Evolutionary conservation across 345 rosid genomes (phyloP), one percentile per base, ranked within the genome.

Genomic region (Gossypium thurberi): DNA sequence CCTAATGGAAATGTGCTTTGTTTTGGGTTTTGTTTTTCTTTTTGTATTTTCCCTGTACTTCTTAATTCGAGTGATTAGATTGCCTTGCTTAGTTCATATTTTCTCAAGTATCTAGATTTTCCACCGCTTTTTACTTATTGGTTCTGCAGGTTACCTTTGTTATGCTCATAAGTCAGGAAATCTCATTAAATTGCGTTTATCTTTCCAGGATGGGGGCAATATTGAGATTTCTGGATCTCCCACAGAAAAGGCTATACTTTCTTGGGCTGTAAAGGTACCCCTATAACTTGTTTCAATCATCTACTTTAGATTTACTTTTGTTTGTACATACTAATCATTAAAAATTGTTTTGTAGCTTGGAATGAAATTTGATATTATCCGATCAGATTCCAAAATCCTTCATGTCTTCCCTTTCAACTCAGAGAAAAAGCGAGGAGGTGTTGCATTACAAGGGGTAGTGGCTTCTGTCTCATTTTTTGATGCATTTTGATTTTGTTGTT

Each of bases 341-440:
- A 81, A 70, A 44, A 67, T 15, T 74, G 14, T 82, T 50, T 80
- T 82, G 79, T 92, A 96, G 99, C 76, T 93, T 84, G 98, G 98
- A 42, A 91, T 93, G 99, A 78, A 93, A 79, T 93, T 91, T 78
- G 91, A 93, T 73, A 77, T 50, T 69, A 37, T 85, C 67, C 88
- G 91, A 81, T 87, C 93, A 46, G 86, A 83, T 77, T 90, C 97
- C 43, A 82, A 68, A 64, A 81, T 87, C 74, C 90, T 96, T 64
- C 97, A 91, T 79, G 93, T 94, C 71, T 85, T 87, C 74, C 98
- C 99, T 74, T 93, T 96, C 84, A 96, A 90, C 80, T 96, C 99
- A 2, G 97, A 93, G 89, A 96, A 96, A 82, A 96, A 96, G 79
- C 85, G 96, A 61, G 99, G 98, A 44, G 98, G 98, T 81, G 96